A percentile compares a stretch with the other conserved stretches of the same genome.
These are phyloP conservation scores for Mycena olivaceomarginata DNA, from an alignment of 768 basidiomycete species.

Conservation along the genomic window DNA sequence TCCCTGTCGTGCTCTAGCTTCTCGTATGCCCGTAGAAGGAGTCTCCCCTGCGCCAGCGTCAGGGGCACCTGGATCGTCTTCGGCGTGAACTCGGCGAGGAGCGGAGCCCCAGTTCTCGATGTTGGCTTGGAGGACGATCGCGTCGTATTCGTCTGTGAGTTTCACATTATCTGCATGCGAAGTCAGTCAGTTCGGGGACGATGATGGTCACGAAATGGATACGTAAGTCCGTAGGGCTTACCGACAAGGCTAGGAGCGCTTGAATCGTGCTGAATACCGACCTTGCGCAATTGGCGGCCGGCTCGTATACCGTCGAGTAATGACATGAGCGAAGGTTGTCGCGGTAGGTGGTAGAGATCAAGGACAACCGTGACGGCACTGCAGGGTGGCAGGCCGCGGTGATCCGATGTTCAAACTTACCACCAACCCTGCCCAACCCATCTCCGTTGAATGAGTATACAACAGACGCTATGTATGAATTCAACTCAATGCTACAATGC, in stretches of 20 bases:
- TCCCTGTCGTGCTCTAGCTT: slow-evolving; percentile 20
- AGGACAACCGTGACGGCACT: neutral
- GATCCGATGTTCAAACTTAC: too few relatives aligned
- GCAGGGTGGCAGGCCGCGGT: neutral
- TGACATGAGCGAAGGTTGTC: slow-evolving; percentile 16
- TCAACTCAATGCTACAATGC: neutral
- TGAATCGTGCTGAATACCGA: slow-evolving; percentile 30
- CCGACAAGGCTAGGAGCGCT: slow-evolving; percentile 32
- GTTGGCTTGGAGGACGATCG: slow-evolving; percentile 35
- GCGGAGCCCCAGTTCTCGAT: slow-evolving; percentile 41
- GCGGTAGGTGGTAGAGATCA: slow-evolving; percentile 7
- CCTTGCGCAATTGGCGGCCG: slow-evolving; percentile 12
- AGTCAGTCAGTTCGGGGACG: neutral
- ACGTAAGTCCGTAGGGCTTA: neutral
- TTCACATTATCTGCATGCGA: slow-evolving; percentile 20
- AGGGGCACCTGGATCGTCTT: slow-evolving; percentile 36
- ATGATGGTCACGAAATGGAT: neutral
- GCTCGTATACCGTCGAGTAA: slow-evolving; percentile 38
- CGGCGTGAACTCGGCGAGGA: slow-evolving; percentile 25
- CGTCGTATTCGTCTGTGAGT: slow-evolving; percentile 40
- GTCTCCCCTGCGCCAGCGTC: slow-evolving; percentile 22
- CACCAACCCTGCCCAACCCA: too few relatives aligned
- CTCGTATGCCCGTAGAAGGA: slow-evolving; percentile 38
- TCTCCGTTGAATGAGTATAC: too few relatives aligned
- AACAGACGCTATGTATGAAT: too few relatives aligned